A percentile compares a stretch with the other conserved stretches of the same genome.
Conservation (phyloP, 2,329 filamentous ascomycete species). For the Lithohypha guttulata region DNA sequence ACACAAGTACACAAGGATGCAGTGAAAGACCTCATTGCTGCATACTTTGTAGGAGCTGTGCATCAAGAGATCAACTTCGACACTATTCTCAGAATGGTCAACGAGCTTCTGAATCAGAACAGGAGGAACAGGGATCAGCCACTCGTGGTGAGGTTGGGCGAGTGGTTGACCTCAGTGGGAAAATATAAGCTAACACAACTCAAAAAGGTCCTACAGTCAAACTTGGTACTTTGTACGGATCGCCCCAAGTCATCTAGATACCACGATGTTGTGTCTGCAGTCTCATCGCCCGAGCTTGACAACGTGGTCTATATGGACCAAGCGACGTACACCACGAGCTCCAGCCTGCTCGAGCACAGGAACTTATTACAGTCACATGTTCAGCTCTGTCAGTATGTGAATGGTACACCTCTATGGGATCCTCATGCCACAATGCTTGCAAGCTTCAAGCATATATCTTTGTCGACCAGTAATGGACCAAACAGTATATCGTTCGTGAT, state of each 20-base stretch:
- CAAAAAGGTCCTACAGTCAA: background rate
- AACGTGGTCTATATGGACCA: background rate
- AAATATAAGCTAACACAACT: background rate
- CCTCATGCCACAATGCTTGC: background rate
- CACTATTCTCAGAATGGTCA: background rate
- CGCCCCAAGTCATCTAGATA: background rate
- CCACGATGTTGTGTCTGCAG: background rate
- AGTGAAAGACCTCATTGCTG: background rate
- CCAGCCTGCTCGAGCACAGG: background rate
- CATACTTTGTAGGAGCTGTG: background rate
- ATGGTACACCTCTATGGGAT: constrained; percentile 1
- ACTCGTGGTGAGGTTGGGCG: constrained; percentile 1
- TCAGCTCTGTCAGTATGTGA: background rate
- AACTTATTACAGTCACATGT: constrained; percentile 1
- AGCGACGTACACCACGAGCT: background rate
- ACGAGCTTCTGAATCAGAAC: background rate
- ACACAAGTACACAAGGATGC: background rate
- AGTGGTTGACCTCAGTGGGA: background rate
- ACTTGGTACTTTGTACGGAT: background rate
- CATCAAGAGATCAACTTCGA: background rate
- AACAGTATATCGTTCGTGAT: background rate
- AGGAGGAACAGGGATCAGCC: background rate
- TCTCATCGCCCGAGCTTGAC: background rate
- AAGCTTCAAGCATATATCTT: background rate
- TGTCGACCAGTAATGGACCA: background rate